Evolutionary conservation across 495 filamentous ascomycete genomes (phyloP), one percentile per base, ranked within the genome.

Genomic region (Penicillium subrubescens): DNA sequence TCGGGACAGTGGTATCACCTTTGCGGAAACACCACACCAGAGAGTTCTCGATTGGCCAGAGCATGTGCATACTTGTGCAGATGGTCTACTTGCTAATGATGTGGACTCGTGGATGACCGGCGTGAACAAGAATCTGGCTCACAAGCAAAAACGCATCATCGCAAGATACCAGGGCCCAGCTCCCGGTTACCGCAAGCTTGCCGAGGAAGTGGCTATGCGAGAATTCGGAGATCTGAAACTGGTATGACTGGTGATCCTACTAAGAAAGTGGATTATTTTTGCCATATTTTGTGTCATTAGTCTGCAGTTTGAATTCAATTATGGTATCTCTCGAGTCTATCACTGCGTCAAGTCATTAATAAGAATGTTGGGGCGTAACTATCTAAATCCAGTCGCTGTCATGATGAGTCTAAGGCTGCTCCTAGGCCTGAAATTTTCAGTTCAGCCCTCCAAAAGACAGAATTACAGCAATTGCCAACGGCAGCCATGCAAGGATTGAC

Each of bases 141-240:
- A 70, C 44, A 79, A 79, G 62, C 72, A 76, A 60, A 71, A 74
- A 63, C 60, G 75, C 37, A 75, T 70, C 33, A 67, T 77, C 57
- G 74, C 75, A 19, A 51, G 77, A 55, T 79, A 78, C 52, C 64
- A 69, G 27, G 68, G 71, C 8, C 59, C 68, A 3, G 71, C 68
- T 8, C 63, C 66, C n/a, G 68, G 66, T 14, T 71, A 73, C 61
- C 39, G 71, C 33, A 63, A 37, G 35, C 35, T 37, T 37, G 35
- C 35, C 12, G 35, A 37, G 35, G 35, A 68, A 52, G 71, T 73
- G 8, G 71, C 65, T 2, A 46, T 35, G 41, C 61, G 68, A 25
- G 46, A 56, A 12, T 73, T 70, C 53, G 33, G 51, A 39, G 68
- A 73, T 50, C 65, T 70, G 67, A 44, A 61, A 3, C 17, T 72